Evolutionary conservation across 176 grass and related monocot species (phyloP).

Genomic region (Alloteropsis semialata): DNA sequence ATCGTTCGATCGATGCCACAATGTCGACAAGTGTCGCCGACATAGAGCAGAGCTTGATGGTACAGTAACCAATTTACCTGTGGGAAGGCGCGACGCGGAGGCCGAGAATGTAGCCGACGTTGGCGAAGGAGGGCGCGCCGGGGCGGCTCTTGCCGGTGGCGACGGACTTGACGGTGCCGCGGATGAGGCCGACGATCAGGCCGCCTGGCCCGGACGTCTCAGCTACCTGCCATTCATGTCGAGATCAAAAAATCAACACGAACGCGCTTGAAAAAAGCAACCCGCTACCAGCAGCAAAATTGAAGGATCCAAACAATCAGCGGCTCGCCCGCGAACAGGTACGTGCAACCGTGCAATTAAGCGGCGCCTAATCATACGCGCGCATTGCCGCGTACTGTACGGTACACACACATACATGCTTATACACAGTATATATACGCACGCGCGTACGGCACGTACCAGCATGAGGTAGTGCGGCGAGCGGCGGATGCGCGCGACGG

Average conservation of each 20-base stretch:
- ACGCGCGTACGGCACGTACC: constrained; percentile 24
- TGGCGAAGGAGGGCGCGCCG: constrained; percentile 26
- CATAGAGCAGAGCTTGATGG: background rate
- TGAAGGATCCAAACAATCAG: background rate
- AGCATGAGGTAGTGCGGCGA: constrained; percentile 77
- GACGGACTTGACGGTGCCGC: constrained; percentile 79
- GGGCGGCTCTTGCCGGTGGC: constrained; percentile 50
- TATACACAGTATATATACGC: background rate
- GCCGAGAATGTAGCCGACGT: constrained; percentile 70
- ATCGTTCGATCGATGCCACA: background rate
- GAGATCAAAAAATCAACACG: background rate
- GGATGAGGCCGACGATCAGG: constrained; percentile 70
- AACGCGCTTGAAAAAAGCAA: background rate
- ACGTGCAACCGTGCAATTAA: background rate
- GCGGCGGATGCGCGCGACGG: constrained; percentile 67
- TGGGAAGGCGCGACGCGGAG: constrained; percentile 62
- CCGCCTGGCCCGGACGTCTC: constrained; percentile 48
- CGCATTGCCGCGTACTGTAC: background rate
- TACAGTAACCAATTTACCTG: constrained; percentile 3
- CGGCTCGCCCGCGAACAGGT: background rate
- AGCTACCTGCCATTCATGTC: constrained; percentile 60
- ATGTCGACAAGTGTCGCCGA: background rate
- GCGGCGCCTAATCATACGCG: background rate
- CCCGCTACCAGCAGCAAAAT: background rate
- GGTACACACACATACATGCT: background rate